Conservation (phyloP, 306 rosid genomes). For the Malus orientalis region DNA sequence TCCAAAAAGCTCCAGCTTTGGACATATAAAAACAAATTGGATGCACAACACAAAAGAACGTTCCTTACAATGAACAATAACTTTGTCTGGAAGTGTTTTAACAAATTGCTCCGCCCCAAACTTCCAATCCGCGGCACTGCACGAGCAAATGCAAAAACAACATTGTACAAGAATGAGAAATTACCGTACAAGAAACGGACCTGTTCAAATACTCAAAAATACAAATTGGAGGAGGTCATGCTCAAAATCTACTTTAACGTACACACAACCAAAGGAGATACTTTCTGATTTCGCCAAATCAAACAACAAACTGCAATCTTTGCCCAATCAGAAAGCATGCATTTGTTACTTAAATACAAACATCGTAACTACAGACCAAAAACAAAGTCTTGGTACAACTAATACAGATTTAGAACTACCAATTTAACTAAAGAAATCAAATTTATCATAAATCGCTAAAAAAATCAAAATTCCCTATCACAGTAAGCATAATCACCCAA, state of each 20-base stretch:
- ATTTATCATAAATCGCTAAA: background rate
- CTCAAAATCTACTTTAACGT: background rate
- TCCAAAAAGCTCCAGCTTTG: background rate
- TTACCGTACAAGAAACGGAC: background rate
- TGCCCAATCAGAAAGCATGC: background rate
- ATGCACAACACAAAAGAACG: background rate
- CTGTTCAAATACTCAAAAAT: background rate
- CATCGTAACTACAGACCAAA: background rate
- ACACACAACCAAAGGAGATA: background rate
- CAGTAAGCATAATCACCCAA: background rate
- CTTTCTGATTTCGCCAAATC: background rate
- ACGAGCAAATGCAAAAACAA: constrained; percentile 18
- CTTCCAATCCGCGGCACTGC: constrained; percentile 85
- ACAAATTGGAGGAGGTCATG: background rate
- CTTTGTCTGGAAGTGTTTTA: constrained; percentile 63
- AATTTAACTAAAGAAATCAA: background rate
- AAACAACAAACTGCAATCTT: background rate
- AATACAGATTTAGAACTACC: background rate
- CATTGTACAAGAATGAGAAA: background rate
- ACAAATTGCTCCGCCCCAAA: constrained; percentile 86
- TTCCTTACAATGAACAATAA: constrained; percentile 88
- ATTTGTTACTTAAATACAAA: background rate
- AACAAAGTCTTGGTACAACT: background rate
- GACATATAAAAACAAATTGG: background rate
- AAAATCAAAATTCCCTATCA: background rate